Evolutionary conservation across 1,284 basidiomycete species (phyloP).

Genomic region (Leccinum colubrinum): DNA sequence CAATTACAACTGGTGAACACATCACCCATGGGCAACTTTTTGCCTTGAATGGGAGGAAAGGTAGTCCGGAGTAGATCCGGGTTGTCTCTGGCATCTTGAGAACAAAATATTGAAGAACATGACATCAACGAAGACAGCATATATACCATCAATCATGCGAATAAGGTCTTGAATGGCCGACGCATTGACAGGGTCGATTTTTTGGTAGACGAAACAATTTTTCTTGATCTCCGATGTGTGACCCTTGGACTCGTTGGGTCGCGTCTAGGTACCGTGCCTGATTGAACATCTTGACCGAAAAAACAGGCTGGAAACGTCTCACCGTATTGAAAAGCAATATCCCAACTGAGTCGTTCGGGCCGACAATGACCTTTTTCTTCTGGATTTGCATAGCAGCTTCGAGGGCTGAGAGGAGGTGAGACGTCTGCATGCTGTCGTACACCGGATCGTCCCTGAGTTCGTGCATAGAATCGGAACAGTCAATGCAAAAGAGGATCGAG

Average conservation of each 20-base stretch:
- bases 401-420: conserved; percentile 67
- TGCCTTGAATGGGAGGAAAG: conserved; percentile 60
- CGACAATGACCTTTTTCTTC: conserved; percentile 86
- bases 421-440: conserved; percentile 62
- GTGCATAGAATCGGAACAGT: conserved; percentile 90
- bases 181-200: conserved; percentile 76
- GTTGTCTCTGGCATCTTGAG: conserved; percentile 56
- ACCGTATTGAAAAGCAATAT: conserved; percentile 93
- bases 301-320: conserved; percentile 28
- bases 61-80: conserved; percentile 50
- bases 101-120: conserved; percentile 6
- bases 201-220: conserved; percentile 74
- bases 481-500: conserved; percentile 90
- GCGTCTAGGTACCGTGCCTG: conserved; percentile 40
- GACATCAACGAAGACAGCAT: not conserved
- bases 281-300: conserved; percentile 4
- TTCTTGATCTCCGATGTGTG: conserved; percentile 72
- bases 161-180: conserved; percentile 76
- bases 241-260: conserved; percentile 47
- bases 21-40: conserved; percentile 71
- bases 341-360: conserved; percentile 86
- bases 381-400: conserved; percentile 83
- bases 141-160: conserved; percentile 66
- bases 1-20: conserved; percentile 87
- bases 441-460: conserved; percentile 60